Base-by-base conservation (phyloP, 495 filamentous ascomycete genomes). In the Lophium mytilinum region DNA sequence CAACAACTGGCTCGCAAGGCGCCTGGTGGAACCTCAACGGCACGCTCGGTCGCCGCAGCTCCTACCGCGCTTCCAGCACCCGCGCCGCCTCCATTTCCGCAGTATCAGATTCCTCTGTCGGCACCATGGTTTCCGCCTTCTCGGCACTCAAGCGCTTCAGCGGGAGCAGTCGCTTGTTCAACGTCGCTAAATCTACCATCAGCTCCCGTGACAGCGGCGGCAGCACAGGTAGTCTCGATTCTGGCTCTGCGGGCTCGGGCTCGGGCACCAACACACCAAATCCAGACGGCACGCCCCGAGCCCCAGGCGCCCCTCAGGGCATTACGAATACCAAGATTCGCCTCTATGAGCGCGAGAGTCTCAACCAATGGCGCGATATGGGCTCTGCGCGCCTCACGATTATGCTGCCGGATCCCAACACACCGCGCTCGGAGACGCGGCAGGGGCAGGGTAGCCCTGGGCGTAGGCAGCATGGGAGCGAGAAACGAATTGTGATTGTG, bases 341-440 rank as follows among this genome's bases (percentile, higher is more conserved):
- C 21, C 79, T 96, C 36, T 95, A 96, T 70, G 69, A 83, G 15
- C 84, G 89, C 40, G 85, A 91, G 51, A 81, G 81, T 3, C 75
- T 57, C 18, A 83, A 83, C 37, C 88, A 87, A 65, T 98, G 93
- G 93, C 82, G 87, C 33, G 91, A 96, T 63, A 84, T 92, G 75
- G 91, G 92, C 52, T 82, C 87, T 46, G 91, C 90, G 49, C 76
- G 83, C 33, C 70, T 98, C 35, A 86, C 85, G 34, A 90, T 97
- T 64, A 83, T 87, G 70, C 64, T 76, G 48, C 70, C 71, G 36
- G 74, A 75, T 48, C 62, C 19, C 69, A 79, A 56, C 67, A 80
- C 68, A 75, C 78, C n/a, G 68, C 42, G 50, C n/a, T 37, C 58
- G 33, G 40, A 33, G 0, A 50, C 51, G 51, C 71, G 69, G 4